A percentile compares a stretch with the other conserved stretches of the same genome.
These are phyloP conservation scores for Litsea cubeba DNA, from an alignment of 164 flowering plant species.

Conservation along the genomic window DNA sequence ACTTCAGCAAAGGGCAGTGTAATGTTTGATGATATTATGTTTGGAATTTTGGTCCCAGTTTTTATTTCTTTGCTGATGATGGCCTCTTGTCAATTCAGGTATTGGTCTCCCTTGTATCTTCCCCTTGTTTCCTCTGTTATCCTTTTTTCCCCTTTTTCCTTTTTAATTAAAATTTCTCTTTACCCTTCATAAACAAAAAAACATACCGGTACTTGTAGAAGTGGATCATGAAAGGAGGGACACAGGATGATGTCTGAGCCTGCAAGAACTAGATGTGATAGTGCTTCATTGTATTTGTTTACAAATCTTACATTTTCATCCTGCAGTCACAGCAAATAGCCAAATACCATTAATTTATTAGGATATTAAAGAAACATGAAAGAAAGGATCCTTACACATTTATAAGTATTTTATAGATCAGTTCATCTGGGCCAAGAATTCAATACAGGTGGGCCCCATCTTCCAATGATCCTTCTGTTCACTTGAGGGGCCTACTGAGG, in stretches of 20 bases:
- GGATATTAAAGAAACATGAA: constrained; percentile 5
- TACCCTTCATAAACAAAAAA: too few species aligned
- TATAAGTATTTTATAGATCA: background rate
- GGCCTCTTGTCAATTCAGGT: too few species aligned
- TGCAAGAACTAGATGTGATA: constrained; percentile 57
- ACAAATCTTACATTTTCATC: constrained; percentile 43
- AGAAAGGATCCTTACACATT: background rate
- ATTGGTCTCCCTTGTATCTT: too few species aligned
- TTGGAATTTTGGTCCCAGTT: too few species aligned
- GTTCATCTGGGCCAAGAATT: background rate
- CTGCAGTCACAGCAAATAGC: constrained; percentile 28
- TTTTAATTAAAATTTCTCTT: too few species aligned
- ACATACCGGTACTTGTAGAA: constrained; percentile 67
- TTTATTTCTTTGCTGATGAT: too few species aligned
- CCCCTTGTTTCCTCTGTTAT: too few species aligned
- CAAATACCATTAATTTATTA: constrained; percentile 4
- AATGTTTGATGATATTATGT: too few species aligned
- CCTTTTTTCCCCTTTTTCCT: too few species aligned
- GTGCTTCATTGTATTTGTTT: constrained; percentile 41
- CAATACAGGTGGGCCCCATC: background rate
- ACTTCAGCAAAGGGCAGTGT: too few species aligned
- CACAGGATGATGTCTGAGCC: constrained; percentile 78
- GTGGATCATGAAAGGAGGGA: constrained; percentile 55
- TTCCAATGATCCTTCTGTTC: background rate
- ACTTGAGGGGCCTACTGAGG: too few species aligned